A percentile compares a stretch with the other conserved stretches of the same genome.
These are phyloP conservation scores for Capsella bursapastoris DNA, from an alignment of 345 rosid species.

Conservation along the genomic window DNA sequence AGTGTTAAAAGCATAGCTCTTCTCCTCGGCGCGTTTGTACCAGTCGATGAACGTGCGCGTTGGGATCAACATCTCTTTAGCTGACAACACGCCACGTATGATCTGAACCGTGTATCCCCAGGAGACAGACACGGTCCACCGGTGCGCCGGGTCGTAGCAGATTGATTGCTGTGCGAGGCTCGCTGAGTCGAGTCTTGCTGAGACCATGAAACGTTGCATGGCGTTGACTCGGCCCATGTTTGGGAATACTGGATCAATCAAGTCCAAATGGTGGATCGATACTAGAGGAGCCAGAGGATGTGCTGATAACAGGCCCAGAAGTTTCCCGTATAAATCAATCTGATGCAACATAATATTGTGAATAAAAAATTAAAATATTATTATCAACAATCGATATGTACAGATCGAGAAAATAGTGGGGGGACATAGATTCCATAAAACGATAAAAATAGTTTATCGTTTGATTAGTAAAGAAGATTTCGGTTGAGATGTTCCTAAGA, in stretches of 20 bases:
- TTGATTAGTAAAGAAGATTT: constrained; percentile 4
- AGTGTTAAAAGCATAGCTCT: constrained; percentile 59
- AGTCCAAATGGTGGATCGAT: constrained; percentile 74
- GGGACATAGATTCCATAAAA: constrained; percentile 2
- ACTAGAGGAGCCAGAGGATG: constrained; percentile 77
- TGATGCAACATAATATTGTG: constrained; percentile 5
- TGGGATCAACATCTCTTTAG: constrained; percentile 60
- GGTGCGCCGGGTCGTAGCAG: constrained; percentile 58
- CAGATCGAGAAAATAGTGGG: constrained; percentile 1
- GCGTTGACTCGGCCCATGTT: constrained; percentile 50
- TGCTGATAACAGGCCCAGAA: constrained; percentile 70
- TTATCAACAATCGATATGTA: background rate
- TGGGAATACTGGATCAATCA: constrained; percentile 72
- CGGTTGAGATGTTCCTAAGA: constrained; percentile 7
- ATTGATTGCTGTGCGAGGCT: constrained; percentile 70
- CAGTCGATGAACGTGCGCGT: constrained; percentile 66
- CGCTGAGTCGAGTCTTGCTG: constrained; percentile 66
- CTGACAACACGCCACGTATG: constrained; percentile 52
- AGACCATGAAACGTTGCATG: constrained; percentile 48
- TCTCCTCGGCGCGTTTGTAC: constrained; percentile 47
- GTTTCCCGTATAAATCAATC: constrained; percentile 67
- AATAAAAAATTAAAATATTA: background rate
- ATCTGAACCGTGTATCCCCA: constrained; percentile 88
- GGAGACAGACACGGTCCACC: constrained; percentile 74
- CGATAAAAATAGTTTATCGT: constrained; percentile 6